Evolutionary conservation across 768 basidiomycete genomes (phyloP), one percentile per base, ranked within the genome.

Genomic region (Leccinellum albellum): DNA sequence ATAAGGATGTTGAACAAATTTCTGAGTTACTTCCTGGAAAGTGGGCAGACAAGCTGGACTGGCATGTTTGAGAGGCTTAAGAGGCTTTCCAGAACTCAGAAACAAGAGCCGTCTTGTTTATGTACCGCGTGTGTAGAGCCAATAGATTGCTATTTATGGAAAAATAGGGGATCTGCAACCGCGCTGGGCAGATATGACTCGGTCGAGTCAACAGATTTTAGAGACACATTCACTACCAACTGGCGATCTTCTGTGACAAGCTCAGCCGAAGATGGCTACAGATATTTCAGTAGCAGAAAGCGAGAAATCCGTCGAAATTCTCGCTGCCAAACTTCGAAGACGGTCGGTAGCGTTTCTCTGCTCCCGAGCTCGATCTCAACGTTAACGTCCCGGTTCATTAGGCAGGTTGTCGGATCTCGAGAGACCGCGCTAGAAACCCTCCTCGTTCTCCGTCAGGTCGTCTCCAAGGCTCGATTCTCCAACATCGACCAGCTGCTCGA

Each of bases 1-100:
- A 98, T 74, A 98, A 98, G 74, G 96, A 99, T 68, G 97, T 99
- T 4, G 90, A 96, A 63, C 90, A 98, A 68, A 94, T 99, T 56
- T 94, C 89, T n/a, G 77, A 95, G 65, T 77, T 98, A 40, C 78
- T 99, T 54, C 96, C 96, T 12, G 82, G 82, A 55, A 91, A 96
- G 74, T 98, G 95, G 96, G 94, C 90, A 12, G 88, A 97, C 66
- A 86, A 75, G 63, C 81, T 98, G 33, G 90, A 95, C 78, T 98
- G 96, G 96, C 92, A 95, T 64, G 77, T 95, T 45, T 79, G 60
- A 73, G 51, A 5, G 35, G 42, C 29, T 46, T 1, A 50, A 33
- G 15, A 6, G 6, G 5, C 14, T 15, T 33, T 6, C 37, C 6
- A 13, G 45, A 23, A 8, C 46, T 23, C 12, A 29, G 17, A 26